Percentiles rank a stretch among this genome's conserved stretches.
phyloP scores from a whole-genome alignment of 192 early-diverging fungal species.

The Powellomyces hirtus region DNA sequence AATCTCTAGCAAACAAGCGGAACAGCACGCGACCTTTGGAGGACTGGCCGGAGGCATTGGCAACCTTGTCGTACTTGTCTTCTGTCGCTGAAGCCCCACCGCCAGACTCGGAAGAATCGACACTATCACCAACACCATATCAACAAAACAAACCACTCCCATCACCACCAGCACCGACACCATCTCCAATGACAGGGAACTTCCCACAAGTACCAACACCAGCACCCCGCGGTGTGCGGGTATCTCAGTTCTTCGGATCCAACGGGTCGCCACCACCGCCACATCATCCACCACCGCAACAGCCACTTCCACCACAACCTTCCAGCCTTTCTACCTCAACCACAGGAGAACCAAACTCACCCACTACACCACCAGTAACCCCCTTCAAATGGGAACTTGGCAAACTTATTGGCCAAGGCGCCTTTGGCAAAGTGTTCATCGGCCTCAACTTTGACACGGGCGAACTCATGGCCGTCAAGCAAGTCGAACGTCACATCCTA shows the following conservation, averaged over 20 bases:
- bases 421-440: constrained; percentile 92
- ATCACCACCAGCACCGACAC: background rate
- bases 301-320: background rate
- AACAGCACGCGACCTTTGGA: background rate
- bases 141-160: constrained; percentile 1
- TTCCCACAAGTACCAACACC: background rate
- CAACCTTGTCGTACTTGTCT: background rate
- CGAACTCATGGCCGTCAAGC: constrained; percentile 96
- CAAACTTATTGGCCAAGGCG: constrained; percentile 89
- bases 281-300: background rate
- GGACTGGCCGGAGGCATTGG: background rate
- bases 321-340: background rate
- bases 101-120: background rate
- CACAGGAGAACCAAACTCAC: background rate
- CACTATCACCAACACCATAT: background rate
- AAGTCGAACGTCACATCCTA: constrained; percentile 61
- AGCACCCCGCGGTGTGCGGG: background rate
- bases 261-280: background rate
- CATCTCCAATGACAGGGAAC: background rate
- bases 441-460: constrained; percentile 86
- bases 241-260: background rate
- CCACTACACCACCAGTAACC: constrained; percentile 6
- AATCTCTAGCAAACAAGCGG: no score
- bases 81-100: background rate
- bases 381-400: constrained; percentile 82